phyloP scores from a whole-genome alignment of 176 grass and related monocot species.

The Canna indica region DNA sequence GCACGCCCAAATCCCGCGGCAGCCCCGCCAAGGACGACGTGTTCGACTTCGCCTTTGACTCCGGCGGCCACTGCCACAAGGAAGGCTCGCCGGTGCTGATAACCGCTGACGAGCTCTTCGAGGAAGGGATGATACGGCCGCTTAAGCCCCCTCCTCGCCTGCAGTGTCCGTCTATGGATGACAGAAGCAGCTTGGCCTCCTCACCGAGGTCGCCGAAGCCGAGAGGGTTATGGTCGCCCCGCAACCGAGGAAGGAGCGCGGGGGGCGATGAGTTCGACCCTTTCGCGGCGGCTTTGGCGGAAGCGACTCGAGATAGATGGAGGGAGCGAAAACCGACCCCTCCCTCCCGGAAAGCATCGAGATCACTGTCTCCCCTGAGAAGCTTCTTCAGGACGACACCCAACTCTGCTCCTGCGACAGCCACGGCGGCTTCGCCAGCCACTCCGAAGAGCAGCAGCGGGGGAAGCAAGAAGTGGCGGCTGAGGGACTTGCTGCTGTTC shows the following conservation, averaged over 20 bases:
- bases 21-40: not conserved
- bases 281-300: constrained; percentile 60
- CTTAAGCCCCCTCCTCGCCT: constrained; percentile 14
- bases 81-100: constrained; percentile 25
- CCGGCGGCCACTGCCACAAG: constrained; percentile 48
- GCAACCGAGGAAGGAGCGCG: constrained; percentile 18
- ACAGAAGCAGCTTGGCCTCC: constrained; percentile 45
- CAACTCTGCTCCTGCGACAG: not conserved
- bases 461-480: constrained; percentile 11
- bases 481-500: constrained; percentile 26
- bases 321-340: not conserved
- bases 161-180: constrained; percentile 21
- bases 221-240: constrained; percentile 55
- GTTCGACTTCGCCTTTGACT: constrained; percentile 54
- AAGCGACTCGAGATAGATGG: constrained; percentile 38
- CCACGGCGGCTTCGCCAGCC: not conserved
- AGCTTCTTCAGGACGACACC: not conserved
- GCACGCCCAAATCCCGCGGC: constrained; percentile 12
- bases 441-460: not conserved
- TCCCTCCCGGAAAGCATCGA: constrained; percentile 18
- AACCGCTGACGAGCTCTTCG: constrained; percentile 73
- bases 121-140: constrained; percentile 12
- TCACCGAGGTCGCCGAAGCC: constrained; percentile 48
- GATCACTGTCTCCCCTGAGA: constrained; percentile 37
- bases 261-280: constrained; percentile 42